These are phyloP conservation scores for Paspalum vaginatum DNA, from an alignment of 176 grass and related monocot species.

Conservation along the genomic window DNA sequence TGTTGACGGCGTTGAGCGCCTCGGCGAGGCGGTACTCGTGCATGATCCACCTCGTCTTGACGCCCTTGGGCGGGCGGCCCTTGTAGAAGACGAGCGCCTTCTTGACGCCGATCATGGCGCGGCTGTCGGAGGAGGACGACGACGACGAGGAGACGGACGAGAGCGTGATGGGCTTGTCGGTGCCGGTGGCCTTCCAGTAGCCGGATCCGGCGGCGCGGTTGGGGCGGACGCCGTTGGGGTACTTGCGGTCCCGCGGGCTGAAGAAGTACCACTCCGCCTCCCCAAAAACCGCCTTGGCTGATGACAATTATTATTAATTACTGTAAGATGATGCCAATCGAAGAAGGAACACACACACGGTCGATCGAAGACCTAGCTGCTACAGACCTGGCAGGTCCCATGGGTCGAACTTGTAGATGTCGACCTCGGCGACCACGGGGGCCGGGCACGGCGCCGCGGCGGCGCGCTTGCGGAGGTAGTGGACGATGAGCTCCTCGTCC, in stretches of 20 bases:
- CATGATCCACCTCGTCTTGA: constrained; percentile 97
- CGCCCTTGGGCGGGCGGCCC: constrained; percentile 59
- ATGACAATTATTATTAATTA: neutral
- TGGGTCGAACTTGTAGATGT: constrained; percentile 60
- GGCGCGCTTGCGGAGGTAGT: constrained; percentile 57
- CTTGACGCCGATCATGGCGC: constrained; percentile 51
- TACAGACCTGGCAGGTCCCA: constrained; percentile 54
- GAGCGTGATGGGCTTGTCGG: constrained; percentile 47
- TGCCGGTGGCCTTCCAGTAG: constrained; percentile 41
- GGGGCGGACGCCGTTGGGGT: constrained; percentile 57
- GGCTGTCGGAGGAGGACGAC: too few species aligned
- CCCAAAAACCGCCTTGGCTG: constrained; percentile 44
- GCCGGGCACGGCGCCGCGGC: constrained; percentile 38
- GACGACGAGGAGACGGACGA: neutral
- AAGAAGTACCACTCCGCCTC: constrained; percentile 64
- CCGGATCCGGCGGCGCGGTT: constrained; percentile 59
- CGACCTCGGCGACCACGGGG: constrained; percentile 53
- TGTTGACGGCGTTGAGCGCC: constrained; percentile 13
- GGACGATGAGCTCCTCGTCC: constrained; percentile 59
- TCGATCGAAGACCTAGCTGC: too few species aligned
- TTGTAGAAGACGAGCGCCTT: constrained; percentile 61
- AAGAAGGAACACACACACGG: too few species aligned
- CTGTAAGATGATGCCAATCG: too few species aligned
- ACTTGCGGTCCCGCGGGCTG: constrained; percentile 61
- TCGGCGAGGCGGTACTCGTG: constrained; percentile 93